Evolutionary conservation across 2,329 filamentous ascomycete genomes (phyloP), one percentile per base, ranked within the genome.

Genomic region (Knoxdaviesia capensis): DNA sequence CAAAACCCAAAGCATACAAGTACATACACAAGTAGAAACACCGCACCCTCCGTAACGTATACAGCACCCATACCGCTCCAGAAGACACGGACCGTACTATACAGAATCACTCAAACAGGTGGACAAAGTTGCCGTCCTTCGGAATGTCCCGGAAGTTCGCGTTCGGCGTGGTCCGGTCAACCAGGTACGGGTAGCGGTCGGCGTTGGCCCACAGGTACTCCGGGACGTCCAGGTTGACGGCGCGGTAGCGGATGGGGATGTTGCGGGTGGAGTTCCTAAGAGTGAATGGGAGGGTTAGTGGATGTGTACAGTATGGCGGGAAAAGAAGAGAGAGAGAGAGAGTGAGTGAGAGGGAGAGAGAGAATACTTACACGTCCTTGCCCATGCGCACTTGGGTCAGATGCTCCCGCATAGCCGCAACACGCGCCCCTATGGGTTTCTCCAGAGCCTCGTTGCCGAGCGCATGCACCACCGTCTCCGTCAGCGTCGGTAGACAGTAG

Each of bases 401-500:
- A 44, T 68, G 59, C 35, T 55, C 37, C 28, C 31, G 30, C 37
- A 38, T 38, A 10, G 30, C 37, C 37, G 30, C 28, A 20, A 20
- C 20, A 20, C 20, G 20, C 20, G 20, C 20, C 37, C 31, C 37
- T 9, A 28, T 30, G 29, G 37, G 37, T 7, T 31, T 30, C 5
- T 31, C 29, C 28, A 31, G 6, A 31, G 29, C 37, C 9, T 31
- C 29, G 29, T 31, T 31, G 29, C 31, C 31, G 29, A 38, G 30
- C 58, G 76, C 63, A 54, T 75, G 76, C 47, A 61, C 64, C 38
- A 69, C 55, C 48, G 75, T 59, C 51, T 74, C 65, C 4, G 59
- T 59, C 10, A 77, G 54, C 0, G 68, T 75, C 11, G 61, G 56
- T 51, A 75, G 75, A 56, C 74, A 77, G 43, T 61, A 69, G 41